A percentile compares a stretch with the other conserved stretches of the same genome.
phyloP scores from a whole-genome alignment of 2,329 filamentous ascomycete genomes.

The Echinosphaeria canescens region DNA sequence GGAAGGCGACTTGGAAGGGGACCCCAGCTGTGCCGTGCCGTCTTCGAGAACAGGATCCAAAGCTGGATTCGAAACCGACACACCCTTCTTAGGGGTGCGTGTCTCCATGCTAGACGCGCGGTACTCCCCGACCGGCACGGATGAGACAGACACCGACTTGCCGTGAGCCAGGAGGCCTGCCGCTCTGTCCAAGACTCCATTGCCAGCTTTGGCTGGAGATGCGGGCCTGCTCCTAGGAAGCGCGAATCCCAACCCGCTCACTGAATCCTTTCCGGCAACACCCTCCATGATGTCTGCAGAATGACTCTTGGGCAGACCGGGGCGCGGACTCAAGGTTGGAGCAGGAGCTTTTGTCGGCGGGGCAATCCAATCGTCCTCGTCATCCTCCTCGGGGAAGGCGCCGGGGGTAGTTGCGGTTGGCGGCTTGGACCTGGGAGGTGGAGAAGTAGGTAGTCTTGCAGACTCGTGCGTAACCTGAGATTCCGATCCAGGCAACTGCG shows the following conservation, averaged over 20 bases:
- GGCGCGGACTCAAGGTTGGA: slow-evolving; percentile 19
- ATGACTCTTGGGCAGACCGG: slow-evolving; percentile 34
- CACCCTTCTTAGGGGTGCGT: slow-evolving; percentile 30
- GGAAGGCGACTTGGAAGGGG: slow-evolving; percentile 30
- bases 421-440: slow-evolving; percentile 8
- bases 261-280: slow-evolving; percentile 22
- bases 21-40: slow-evolving; percentile 17
- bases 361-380: slow-evolving; percentile 43
- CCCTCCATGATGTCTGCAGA: slow-evolving; percentile 39
- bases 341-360: slow-evolving; percentile 19
- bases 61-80: slow-evolving; percentile 34
- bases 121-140: too few relatives aligned
- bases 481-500: too few relatives aligned
- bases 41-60: slow-evolving; percentile 23
- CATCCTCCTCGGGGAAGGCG: slow-evolving; percentile 35
- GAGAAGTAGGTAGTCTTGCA: slow-evolving; percentile 9
- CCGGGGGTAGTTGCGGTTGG: slow-evolving; percentile 22
- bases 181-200: too few relatives aligned
- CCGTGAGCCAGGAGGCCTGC: slow-evolving; percentile 21
- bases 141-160: slow-evolving; percentile 43
- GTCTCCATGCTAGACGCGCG: too few relatives aligned
- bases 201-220: slow-evolving; percentile 16
- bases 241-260: slow-evolving; percentile 22
- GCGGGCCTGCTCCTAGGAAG: slow-evolving; percentile 15
- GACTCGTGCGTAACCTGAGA: slow-evolving; percentile 3